Evolutionary conservation across 192 early-diverging fungal genomes (phyloP), one percentile per base, ranked within the genome.

Genomic region (Rhizophagus clarus): DNA sequence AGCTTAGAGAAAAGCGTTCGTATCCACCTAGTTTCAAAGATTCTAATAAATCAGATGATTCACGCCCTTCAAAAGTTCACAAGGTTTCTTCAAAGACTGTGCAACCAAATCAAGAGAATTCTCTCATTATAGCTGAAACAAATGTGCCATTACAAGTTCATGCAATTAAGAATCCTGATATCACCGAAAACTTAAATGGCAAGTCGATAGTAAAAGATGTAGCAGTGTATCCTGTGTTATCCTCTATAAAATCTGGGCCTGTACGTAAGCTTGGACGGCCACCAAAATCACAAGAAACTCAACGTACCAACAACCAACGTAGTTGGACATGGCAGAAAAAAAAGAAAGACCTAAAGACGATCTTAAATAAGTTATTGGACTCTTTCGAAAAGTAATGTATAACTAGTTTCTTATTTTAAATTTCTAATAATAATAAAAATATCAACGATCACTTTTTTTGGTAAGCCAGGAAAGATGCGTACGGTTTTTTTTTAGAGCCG

Each of bases 401-500:
- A 68, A 32, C 12, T 12, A 12, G 42, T 1, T 37, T 17, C 14
- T 68, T 31, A 68, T 68, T 40, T 68, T 14, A 32, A 32, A 37
- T 34, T 32, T 7, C 8, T 68, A 29, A 32, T 68, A 68, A 32
- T 68, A 29, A 32, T 68, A 68, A 32, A 32, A 6, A 40, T 40
- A 40, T 68, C 42, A 26, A 68, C 15, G 10, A 68, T 68, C 14
- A 37, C n/a, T 32, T 32, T 15, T 31, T 37, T 31, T 29, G 15
- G 11, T 68, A 14, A 34, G 14, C 31, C 4, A 93, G 91, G 69
- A 90, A 89, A 71, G 96, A 98, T 82, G 88, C 85, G 0, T 98
- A 98, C 84, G 95, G 92, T 1, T 93, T 97, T 76, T 98, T 98
- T 76, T 81, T 93, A 7, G 90, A 93, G 61, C 97, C 97, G 0